Evolutionary conservation across 441 rosid genomes (phyloP).

Genomic region (Melastoma candidum): DNA sequence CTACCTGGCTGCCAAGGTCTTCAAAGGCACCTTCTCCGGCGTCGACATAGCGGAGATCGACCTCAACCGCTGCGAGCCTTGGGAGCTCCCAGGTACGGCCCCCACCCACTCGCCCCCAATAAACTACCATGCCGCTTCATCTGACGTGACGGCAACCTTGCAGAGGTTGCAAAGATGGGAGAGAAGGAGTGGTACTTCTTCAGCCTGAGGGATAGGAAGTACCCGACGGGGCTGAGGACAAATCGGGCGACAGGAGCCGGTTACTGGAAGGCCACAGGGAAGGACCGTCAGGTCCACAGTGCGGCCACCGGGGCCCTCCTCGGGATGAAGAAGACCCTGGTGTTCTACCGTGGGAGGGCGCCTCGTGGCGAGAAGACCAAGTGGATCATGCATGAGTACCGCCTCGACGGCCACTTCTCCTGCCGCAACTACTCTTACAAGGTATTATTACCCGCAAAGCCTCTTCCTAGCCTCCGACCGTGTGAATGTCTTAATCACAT

Average conservation of each 20-base stretch:
- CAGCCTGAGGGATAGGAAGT: slow-evolving; percentile 91
- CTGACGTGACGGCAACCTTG: neutral
- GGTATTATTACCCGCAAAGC: slow-evolving; percentile 29
- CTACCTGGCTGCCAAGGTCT: slow-evolving; percentile 85
- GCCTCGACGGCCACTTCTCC: slow-evolving; percentile 74
- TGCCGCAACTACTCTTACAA: slow-evolving; percentile 61
- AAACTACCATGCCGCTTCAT: neutral
- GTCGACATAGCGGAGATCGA: slow-evolving; percentile 78
- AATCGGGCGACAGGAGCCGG: slow-evolving; percentile 95
- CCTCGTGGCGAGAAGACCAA: slow-evolving; percentile 94
- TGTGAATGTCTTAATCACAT: neutral
- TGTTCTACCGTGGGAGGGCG: slow-evolving; percentile 90
- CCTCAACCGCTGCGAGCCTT: slow-evolving; percentile 90
- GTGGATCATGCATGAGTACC: slow-evolving; percentile 99
- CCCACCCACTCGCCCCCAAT: neutral
- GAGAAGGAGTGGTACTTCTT: slow-evolving; percentile 94
- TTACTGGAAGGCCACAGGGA: slow-evolving; percentile 98
- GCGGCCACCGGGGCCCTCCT: slow-evolving; percentile 41
- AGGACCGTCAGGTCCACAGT: slow-evolving; percentile 74
- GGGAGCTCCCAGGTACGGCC: slow-evolving; percentile 92
- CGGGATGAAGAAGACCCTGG: slow-evolving; percentile 94
- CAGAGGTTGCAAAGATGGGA: slow-evolving; percentile 89
- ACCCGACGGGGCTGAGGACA: slow-evolving; percentile 90
- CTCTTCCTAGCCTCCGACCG: no score
- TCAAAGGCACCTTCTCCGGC: slow-evolving; percentile 58